These are phyloP conservation scores for Mycosphaerella sp. DNA, from an alignment of 2,329 filamentous ascomycete species.

Conservation along the genomic window DNA sequence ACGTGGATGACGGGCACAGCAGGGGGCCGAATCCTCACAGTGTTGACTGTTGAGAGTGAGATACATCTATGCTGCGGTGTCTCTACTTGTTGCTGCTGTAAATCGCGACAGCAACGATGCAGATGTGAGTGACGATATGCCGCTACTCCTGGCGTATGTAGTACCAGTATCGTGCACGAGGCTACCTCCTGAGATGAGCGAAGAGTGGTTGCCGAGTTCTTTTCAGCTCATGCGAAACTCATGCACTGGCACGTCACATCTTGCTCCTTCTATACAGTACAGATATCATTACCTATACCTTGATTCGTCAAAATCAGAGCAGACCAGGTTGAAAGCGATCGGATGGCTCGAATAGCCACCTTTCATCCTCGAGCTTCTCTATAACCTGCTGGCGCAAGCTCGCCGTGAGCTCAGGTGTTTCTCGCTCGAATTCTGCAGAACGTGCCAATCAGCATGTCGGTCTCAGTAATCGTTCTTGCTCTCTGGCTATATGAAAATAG, in stretches of 20 bases:
- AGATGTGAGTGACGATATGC: not conserved
- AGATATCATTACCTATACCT: not conserved
- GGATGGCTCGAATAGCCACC: constrained; percentile 26
- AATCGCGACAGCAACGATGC: not conserved
- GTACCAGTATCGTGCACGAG: not conserved
- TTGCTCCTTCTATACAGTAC: not conserved
- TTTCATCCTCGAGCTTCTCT: constrained; percentile 24
- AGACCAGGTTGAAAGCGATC: constrained; percentile 12
- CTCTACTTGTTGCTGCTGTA: not conserved
- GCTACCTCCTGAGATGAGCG: not conserved
- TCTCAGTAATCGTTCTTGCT: no score
- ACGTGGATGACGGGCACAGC: not conserved
- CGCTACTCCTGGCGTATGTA: not conserved
- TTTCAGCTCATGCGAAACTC: not conserved
- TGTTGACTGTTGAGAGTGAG: no score
- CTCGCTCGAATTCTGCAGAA: constrained; percentile 23
- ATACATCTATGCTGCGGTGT: not conserved
- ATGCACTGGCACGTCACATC: not conserved
- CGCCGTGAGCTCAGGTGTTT: constrained; percentile 20
- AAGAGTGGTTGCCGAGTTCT: not conserved
- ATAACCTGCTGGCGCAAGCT: constrained; percentile 23
- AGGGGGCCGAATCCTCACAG: no score
- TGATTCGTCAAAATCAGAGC: not conserved
- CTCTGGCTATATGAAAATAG: not conserved
- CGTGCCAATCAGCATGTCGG: not conserved